Conservation (phyloP, 495 filamentous ascomycete species). For the Aspergillus steynii region DNA sequence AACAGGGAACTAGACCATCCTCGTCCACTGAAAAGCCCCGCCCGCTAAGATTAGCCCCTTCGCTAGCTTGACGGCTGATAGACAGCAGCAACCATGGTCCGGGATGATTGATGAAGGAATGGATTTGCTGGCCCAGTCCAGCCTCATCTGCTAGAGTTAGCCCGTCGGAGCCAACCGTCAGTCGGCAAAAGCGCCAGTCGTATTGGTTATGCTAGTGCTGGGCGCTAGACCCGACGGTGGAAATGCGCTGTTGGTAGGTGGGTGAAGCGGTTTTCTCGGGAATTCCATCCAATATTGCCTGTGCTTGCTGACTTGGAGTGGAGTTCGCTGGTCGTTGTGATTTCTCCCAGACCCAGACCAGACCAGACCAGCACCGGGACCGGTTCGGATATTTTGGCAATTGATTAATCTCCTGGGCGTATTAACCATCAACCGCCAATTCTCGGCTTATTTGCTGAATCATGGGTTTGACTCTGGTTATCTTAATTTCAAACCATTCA, state of each 20-base stretch:
- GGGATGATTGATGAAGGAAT: not conserved
- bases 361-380: not conserved
- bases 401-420: not conserved
- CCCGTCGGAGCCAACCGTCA: slow-evolving; percentile 11
- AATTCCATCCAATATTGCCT: not conserved
- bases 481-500: not conserved
- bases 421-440: not conserved
- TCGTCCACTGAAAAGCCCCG: not conserved
- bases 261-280: slow-evolving; percentile 8
- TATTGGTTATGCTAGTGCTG: not conserved
- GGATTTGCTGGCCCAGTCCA: slow-evolving; percentile 1
- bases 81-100: slow-evolving; percentile 4
- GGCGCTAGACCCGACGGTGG: slow-evolving; percentile 18
- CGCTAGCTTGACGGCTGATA: slow-evolving; percentile 12
- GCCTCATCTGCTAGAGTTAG: slow-evolving; percentile 1
- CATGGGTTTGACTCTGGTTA: not conserved
- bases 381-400: not conserved
- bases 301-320: not conserved
- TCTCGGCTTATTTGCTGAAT: not conserved
- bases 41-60: not conserved
- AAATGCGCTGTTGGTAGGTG: slow-evolving; percentile 9
- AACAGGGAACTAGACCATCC: not conserved
- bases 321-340: not conserved
- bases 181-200: slow-evolving; percentile 10
- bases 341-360: too few relatives aligned